phyloP scores from a whole-genome alignment of 2,329 filamentous ascomycete genomes.

The Waltergamsia citrina region DNA sequence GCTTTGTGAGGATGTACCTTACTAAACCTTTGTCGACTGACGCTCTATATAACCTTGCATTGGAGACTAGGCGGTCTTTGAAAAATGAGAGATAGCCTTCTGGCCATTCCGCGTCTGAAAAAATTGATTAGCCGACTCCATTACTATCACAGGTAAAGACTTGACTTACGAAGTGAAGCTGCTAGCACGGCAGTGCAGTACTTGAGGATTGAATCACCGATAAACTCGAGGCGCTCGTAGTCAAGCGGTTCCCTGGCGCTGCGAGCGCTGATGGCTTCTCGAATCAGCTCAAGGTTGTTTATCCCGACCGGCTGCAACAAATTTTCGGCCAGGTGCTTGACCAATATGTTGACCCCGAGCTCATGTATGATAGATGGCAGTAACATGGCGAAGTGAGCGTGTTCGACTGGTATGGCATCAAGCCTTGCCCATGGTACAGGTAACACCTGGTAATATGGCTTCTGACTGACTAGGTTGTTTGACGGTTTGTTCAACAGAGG shows the following conservation, averaged over 20 bases:
- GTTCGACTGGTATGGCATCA: slow-evolving; percentile 34
- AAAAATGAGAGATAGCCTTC: slow-evolving; percentile 64
- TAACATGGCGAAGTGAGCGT: slow-evolving; percentile 46
- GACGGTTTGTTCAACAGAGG: slow-evolving; percentile 6
- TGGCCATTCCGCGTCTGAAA: slow-evolving; percentile 55
- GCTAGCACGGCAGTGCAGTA: slow-evolving; percentile 60
- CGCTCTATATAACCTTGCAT: slow-evolving; percentile 59
- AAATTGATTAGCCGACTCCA: no score
- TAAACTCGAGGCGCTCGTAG: slow-evolving; percentile 79
- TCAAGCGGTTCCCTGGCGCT: slow-evolving; percentile 50
- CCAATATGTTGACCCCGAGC: slow-evolving; percentile 57
- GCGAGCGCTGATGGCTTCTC: slow-evolving; percentile 62
- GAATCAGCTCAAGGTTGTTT: slow-evolving; percentile 41
- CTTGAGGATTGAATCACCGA: slow-evolving; percentile 81
- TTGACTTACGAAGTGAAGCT: slow-evolving; percentile 35
- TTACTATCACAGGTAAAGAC: background rate
- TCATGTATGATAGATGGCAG: slow-evolving; percentile 65
- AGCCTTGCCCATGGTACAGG: slow-evolving; percentile 36
- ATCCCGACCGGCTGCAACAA: slow-evolving; percentile 36
- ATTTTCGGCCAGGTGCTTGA: slow-evolving; percentile 39
- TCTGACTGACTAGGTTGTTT: slow-evolving; percentile 19
- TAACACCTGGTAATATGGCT: slow-evolving; percentile 32
- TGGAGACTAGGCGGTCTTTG: slow-evolving; percentile 66
- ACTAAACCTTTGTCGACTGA: slow-evolving; percentile 57
- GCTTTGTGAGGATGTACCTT: slow-evolving; percentile 58